Conservation (phyloP, 2,329 filamentous ascomycete species). For the Nemania diffusa region DNA sequence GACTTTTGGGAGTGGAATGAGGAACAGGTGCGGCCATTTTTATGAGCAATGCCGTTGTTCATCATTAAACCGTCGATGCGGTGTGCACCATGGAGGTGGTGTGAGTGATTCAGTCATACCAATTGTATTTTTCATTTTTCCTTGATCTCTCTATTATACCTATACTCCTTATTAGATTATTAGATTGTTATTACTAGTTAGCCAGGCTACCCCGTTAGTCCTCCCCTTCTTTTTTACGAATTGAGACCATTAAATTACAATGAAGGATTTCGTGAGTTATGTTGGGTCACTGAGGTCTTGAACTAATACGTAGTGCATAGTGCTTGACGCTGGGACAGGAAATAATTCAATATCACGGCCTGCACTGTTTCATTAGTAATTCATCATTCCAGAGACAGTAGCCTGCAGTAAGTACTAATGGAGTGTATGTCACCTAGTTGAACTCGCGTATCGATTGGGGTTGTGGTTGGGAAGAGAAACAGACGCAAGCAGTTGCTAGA, state of each 20-base stretch:
- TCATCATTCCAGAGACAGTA: background rate
- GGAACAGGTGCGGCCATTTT: conserved; percentile 24
- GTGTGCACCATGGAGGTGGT: background rate
- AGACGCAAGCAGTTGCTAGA: background rate
- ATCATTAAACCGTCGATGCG: background rate
- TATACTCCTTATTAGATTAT: too few relatives aligned
- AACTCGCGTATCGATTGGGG: background rate
- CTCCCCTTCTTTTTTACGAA: too few relatives aligned
- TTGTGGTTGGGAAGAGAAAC: background rate
- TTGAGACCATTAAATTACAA: too few relatives aligned
- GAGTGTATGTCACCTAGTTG: background rate
- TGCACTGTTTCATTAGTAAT: background rate
- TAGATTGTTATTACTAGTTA: too few relatives aligned
- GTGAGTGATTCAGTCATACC: too few relatives aligned
- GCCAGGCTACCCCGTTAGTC: too few relatives aligned
- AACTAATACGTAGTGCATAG: background rate
- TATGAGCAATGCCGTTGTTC: conserved; percentile 1
- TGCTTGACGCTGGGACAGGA: background rate
- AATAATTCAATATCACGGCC: background rate
- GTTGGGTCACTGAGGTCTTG: too few relatives aligned
- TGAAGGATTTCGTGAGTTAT: too few relatives aligned
- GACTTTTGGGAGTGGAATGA: conserved; percentile 58
- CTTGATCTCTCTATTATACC: too few relatives aligned
- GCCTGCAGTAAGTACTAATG: too few relatives aligned
- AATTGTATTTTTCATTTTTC: too few relatives aligned